Base-by-base conservation (phyloP, 1,284 basidiomycete genomes). In the Bjerkandera adusta region DNA sequence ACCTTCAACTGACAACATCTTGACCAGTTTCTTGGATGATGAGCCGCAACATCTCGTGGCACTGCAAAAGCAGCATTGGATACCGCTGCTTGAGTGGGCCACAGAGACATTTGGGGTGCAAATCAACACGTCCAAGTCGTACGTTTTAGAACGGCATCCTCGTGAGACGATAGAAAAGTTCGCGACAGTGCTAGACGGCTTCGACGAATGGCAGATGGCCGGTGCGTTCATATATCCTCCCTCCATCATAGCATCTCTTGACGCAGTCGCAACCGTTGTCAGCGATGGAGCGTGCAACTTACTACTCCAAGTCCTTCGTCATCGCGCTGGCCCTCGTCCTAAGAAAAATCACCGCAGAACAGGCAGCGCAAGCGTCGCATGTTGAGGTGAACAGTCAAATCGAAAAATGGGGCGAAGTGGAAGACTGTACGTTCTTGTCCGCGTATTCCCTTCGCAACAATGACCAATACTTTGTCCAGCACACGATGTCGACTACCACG, bases 381-480 rank as follows among this genome's bases (percentile, higher is more conserved):
- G 96, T 97, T 6, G 97, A 99, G 67, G 95, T 99, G 0, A 78
- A 85, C 49, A 93, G 89, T 61, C 97, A 99, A 69, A 97, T 97
- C 52, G 82, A 96, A 66, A 76, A 83, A 42, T 99, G 97, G 97
- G 97, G 97, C 20, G 93, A 97, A 68, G 97, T 99, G 0, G 97
- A 99, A 72, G 97, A 99, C 67, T 91, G 94, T 97, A 60, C 74
- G 21, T 48, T 10, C 44, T 45, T 26, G 26, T 44, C 25, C 24
- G 50, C 51, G 57, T 44, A 59, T 43, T 15, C 18, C 15, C 30
- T 27, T 45, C 39, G 27, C 3, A 13, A 40, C 15, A 41, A 10
- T 16, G 37, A 7, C 36, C 20, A 24, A 22, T 27, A 10, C 16
- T 18, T 7, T 47, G 16, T 33, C 50, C 63, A 95, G 92, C 92